phyloP scores from a whole-genome alignment of 2,329 filamentous ascomycete species.

The Massarina eburnea region DNA sequence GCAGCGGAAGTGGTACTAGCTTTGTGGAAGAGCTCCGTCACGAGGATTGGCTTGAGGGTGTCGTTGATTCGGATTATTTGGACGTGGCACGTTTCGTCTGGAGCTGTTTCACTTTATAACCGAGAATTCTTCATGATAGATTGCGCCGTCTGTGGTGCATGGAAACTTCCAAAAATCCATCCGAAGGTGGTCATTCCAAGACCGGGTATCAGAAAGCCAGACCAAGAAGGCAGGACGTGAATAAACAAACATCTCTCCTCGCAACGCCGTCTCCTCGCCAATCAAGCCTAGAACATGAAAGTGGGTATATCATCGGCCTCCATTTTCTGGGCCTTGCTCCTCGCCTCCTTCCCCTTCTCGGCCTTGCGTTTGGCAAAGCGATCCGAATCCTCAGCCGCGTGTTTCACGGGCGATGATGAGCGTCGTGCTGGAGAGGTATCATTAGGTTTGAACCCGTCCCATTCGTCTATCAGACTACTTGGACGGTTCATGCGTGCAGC shows the following conservation, averaged over 20 bases:
- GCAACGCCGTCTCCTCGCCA: neutral
- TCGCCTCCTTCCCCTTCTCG: constrained; percentile 26
- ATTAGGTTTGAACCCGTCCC: constrained; percentile 22
- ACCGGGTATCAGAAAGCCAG: neutral
- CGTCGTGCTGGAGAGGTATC: neutral
- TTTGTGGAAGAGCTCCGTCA: too few species aligned
- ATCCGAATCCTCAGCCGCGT: constrained; percentile 18
- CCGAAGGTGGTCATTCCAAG: neutral
- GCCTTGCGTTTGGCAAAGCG: constrained; percentile 35
- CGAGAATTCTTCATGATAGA: too few species aligned
- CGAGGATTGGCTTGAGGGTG: too few species aligned
- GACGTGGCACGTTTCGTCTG: too few species aligned
- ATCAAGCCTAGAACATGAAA: constrained; percentile 41
- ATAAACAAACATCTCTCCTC: neutral
- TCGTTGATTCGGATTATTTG: too few species aligned
- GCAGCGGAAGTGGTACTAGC: neutral
- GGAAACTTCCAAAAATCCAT: neutral
- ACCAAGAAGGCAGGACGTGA: too few species aligned
- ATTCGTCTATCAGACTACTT: constrained; percentile 30
- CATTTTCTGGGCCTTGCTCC: constrained; percentile 26
- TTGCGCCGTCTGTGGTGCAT: too few species aligned
- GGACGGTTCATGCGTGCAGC: constrained; percentile 6
- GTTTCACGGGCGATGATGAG: neutral
- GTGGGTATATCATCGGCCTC: constrained; percentile 47
- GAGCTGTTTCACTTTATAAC: too few species aligned